Base-by-base conservation (phyloP, 2,329 filamentous ascomycete species). In the Trichoderma sp. region DNA sequence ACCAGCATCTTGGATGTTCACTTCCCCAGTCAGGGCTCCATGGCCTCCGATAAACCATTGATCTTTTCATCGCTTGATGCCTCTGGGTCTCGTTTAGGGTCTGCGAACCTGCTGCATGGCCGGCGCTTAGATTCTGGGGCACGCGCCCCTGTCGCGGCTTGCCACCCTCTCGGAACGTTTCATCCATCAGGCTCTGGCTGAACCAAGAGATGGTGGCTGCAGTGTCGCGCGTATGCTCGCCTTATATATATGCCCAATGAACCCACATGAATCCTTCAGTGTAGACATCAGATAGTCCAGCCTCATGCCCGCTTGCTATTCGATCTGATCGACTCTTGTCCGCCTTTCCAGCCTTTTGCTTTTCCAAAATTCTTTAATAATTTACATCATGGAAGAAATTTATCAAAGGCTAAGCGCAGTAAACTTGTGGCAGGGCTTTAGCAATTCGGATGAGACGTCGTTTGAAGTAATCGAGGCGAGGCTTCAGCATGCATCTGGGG, bases 401-500 rank as follows among this genome's bases (percentile, higher is more conserved):
- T 80, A 79, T 64, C 72, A 76, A 7, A 80, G 79, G 60, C 76
- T 80, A 58, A 73, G 76, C 60, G 73, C 72, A 12, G 75, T 78
- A 65, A 77, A 76, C 47, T 68, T 76, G 2, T 75, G 76, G 63
- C 72, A 72, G 4, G 73, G 74, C 21, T 71, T 70, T n/a, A 53
- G 66, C 3, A 74, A 73, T 5, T 73, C 73, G 4, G 62, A 76
- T 12, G 70, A 73, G 11, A 61, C 71, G 8, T 73, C 74, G 1
- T 78, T 80, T 47, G 74, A 78, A 3, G 77, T 75, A 11, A 77
- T 77, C 7, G 78, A 80, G 64, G 76, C 79, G n/a, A 79, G 79
- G 79, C 75, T 73, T 36, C 74, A 72, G 9, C 64, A 76, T 34
- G 61, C 30, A 5, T 75, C 78, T 7, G 74, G 76, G 12, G 71